Conservation (phyloP, 164 flowering plant genomes). For the Macadamia tetraphylla region DNA sequence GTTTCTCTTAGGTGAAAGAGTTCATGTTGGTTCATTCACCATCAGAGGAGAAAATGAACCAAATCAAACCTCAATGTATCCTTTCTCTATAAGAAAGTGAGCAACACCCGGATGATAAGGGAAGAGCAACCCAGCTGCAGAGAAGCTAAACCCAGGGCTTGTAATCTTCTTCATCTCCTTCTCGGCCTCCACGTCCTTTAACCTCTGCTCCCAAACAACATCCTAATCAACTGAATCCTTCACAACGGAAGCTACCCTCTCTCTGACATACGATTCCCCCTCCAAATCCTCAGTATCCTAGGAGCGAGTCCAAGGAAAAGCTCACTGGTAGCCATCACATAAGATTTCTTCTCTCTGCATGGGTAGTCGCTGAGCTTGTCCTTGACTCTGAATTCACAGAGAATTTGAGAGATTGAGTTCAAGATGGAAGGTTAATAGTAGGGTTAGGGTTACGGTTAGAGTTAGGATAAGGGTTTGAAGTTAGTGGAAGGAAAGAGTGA, state of each 20-base stretch:
- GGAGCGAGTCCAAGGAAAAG: slow-evolving; percentile 68
- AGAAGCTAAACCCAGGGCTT: slow-evolving; percentile 93
- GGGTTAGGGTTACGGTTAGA: neutral
- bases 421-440: neutral
- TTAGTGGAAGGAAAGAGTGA: neutral
- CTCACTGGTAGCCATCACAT: slow-evolving; percentile 76
- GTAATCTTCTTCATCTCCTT: slow-evolving; percentile 39
- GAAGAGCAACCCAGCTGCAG: slow-evolving; percentile 89
- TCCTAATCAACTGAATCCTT: slow-evolving; percentile 44
- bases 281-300: slow-evolving; percentile 11
- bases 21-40: too few relatives aligned
- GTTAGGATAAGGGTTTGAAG: slow-evolving; percentile 1
- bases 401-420: neutral
- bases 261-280: slow-evolving; percentile 4
- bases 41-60: too few relatives aligned
- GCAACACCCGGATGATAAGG: slow-evolving; percentile 97
- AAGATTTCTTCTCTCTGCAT: slow-evolving; percentile 43
- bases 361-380: neutral
- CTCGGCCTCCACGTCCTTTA: slow-evolving; percentile 77
- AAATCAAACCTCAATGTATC: slow-evolving; percentile 71
- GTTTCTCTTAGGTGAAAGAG: too few relatives aligned
- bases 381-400: slow-evolving; percentile 4
- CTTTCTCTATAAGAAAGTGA: slow-evolving; percentile 70
- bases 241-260: slow-evolving; percentile 38
- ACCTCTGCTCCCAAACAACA: slow-evolving; percentile 78